These are phyloP conservation scores for Boehmeria nivea DNA, from an alignment of 306 rosid species.

Conservation along the genomic window DNA sequence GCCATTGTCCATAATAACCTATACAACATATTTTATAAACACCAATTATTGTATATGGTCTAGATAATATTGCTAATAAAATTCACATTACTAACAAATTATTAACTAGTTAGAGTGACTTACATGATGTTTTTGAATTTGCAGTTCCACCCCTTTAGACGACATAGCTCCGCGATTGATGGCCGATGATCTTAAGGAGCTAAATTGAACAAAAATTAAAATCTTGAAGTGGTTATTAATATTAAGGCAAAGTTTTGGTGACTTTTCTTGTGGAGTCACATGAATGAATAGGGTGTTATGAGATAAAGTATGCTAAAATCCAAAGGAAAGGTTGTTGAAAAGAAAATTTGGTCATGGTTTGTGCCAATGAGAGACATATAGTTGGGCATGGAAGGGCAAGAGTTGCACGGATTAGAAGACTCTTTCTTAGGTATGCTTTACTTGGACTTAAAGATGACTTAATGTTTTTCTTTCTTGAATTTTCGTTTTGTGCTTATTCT, in stretches of 20 bases:
- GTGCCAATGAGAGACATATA: not conserved
- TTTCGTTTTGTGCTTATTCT: not conserved
- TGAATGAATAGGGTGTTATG: not conserved
- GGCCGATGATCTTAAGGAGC: too few relatives aligned
- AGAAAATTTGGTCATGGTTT: not conserved
- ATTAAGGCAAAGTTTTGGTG: not conserved
- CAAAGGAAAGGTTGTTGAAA: not conserved
- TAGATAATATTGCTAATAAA: too few relatives aligned
- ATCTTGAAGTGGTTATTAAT: not conserved
- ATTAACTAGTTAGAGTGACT: constrained; percentile 15
- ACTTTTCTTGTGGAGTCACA: not conserved
- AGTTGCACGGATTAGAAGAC: not conserved
- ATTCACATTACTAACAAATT: too few relatives aligned
- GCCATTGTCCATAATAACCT: constrained; percentile 84
- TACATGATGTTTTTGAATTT: constrained; percentile 36
- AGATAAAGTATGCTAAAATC: not conserved
- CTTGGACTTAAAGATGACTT: constrained; percentile 12
- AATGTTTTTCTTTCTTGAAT: not conserved
- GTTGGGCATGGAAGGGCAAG: not conserved
- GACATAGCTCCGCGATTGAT: constrained; percentile 29
- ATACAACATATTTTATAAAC: not conserved
- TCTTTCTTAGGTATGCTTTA: not conserved
- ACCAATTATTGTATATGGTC: too few relatives aligned
- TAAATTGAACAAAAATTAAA: not conserved
- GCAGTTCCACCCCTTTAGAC: constrained; percentile 29